Conservation (phyloP, 495 filamentous ascomycete species). For the Aspergillus egyptiacus region DNA sequence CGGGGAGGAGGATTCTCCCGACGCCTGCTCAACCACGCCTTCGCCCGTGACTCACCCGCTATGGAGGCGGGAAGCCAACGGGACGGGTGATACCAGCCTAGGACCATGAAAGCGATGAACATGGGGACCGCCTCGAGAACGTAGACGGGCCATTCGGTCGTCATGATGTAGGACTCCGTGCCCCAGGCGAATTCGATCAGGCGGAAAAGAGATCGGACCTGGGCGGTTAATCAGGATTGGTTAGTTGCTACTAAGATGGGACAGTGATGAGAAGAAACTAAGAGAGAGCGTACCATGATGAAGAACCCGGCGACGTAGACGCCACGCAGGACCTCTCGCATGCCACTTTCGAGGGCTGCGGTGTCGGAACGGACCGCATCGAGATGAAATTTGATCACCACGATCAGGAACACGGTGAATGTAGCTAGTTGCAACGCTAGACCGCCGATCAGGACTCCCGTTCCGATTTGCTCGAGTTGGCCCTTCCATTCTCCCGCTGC, state of each 20-base stretch:
- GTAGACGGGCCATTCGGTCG: constrained; percentile 34
- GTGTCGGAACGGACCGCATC: not conserved
- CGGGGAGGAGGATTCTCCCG: not conserved
- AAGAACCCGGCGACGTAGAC: constrained; percentile 23
- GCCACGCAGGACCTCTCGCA: constrained; percentile 22
- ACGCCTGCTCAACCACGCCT: not conserved
- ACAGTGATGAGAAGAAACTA: too few species aligned
- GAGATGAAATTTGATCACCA: constrained; percentile 21
- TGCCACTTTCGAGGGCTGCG: constrained; percentile 10
- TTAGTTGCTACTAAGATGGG: not conserved
- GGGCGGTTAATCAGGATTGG: not conserved
- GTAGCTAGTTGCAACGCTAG: constrained; percentile 25
- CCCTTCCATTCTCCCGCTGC: constrained; percentile 28
- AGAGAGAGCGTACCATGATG: constrained; percentile 22
- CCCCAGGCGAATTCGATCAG: constrained; percentile 33
- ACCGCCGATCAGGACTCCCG: constrained; percentile 25
- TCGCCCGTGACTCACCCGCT: not conserved
- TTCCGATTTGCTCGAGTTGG: constrained; percentile 15
- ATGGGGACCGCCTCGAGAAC: constrained; percentile 37
- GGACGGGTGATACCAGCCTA: constrained; percentile 26
- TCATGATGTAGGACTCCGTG: constrained; percentile 29
- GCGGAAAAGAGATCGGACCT: constrained; percentile 33
- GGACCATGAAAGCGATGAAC: constrained; percentile 25
- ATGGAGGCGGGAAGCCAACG: constrained; percentile 5
- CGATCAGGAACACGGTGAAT: constrained; percentile 23